Evolutionary conservation across 495 filamentous ascomycete genomes (phyloP).

Genomic region (Rusavskia elegans): DNA sequence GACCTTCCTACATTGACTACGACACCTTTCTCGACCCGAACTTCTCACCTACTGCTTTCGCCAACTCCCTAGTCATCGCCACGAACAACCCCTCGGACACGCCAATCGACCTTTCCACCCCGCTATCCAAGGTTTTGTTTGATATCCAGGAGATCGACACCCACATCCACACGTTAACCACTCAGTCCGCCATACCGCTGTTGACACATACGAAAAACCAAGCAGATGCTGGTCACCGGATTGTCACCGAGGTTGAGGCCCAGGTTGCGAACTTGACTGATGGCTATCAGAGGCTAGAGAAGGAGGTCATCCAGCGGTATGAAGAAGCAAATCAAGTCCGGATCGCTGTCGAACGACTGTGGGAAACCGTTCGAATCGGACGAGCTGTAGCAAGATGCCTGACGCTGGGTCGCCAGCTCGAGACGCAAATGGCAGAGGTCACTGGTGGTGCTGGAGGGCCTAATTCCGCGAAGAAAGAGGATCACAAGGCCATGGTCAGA

Average conservation of each 20-base stretch:
- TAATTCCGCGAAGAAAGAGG: slow-evolving; percentile 36
- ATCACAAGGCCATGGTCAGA: slow-evolving; percentile 61
- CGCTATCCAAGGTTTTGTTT: slow-evolving; percentile 85
- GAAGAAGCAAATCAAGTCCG: slow-evolving; percentile 66
- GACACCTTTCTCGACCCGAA: slow-evolving; percentile 73
- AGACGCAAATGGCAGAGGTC: slow-evolving; percentile 57
- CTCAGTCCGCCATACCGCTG: slow-evolving; percentile 68
- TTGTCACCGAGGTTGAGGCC: slow-evolving; percentile 55
- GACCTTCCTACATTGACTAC: slow-evolving; percentile 87
- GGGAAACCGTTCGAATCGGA: slow-evolving; percentile 62
- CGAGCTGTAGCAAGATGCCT: slow-evolving; percentile 61
- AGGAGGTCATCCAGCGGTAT: slow-evolving; percentile 69
- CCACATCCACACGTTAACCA: slow-evolving; percentile 80
- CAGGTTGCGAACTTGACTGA: slow-evolving; percentile 68
- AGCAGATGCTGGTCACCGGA: slow-evolving; percentile 45
- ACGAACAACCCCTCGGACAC: slow-evolving; percentile 89
- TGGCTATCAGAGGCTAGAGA: slow-evolving; percentile 67
- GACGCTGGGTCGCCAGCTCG: slow-evolving; percentile 69
- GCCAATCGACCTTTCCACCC: slow-evolving; percentile 82
- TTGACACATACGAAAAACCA: slow-evolving; percentile 61
- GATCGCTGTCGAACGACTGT: slow-evolving; percentile 53
- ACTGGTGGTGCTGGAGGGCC: slow-evolving; percentile 24
- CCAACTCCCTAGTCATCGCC: slow-evolving; percentile 69
- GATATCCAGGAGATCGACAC: slow-evolving; percentile 96
- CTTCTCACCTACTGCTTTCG: slow-evolving; percentile 68